These are phyloP conservation scores for Fraxinus xanthoxyloides DNA, from an alignment of 305 asterid genomes.

Conservation along the genomic window DNA sequence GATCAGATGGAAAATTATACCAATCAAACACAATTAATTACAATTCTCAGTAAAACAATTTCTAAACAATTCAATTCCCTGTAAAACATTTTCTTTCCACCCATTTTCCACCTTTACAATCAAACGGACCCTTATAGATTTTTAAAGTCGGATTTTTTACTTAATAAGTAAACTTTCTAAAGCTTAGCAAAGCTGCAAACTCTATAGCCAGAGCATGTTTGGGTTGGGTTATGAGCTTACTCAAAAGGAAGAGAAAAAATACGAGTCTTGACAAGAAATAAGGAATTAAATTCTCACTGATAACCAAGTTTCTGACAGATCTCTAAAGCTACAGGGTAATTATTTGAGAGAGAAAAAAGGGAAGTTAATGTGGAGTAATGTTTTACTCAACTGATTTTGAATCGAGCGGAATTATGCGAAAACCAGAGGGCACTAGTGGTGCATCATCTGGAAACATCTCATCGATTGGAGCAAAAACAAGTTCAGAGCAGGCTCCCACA, in stretches of 20 bases:
- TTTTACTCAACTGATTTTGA: conserved; percentile 70
- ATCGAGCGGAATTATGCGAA: conserved; percentile 79
- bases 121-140: neutral
- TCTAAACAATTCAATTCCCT: too few species aligned
- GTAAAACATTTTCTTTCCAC: too few species aligned
- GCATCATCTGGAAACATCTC: conserved; percentile 94
- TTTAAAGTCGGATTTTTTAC: neutral
- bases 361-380: neutral
- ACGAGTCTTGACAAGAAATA: neutral
- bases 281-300: neutral
- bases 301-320: neutral
- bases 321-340: neutral
- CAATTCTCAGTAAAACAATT: too few species aligned
- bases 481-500: conserved; percentile 82
- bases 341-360: neutral
- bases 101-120: too few species aligned
- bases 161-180: neutral
- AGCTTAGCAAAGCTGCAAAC: neutral
- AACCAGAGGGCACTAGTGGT: conserved; percentile 82
- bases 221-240: neutral
- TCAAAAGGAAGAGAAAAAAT: neutral
- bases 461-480: conserved; percentile 85
- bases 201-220: neutral
- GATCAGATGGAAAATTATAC: too few species aligned
- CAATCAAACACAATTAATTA: too few species aligned